Evolutionary conservation across 75 land plant species (phyloP).

Genomic region (Gnetum montanum): DNA sequence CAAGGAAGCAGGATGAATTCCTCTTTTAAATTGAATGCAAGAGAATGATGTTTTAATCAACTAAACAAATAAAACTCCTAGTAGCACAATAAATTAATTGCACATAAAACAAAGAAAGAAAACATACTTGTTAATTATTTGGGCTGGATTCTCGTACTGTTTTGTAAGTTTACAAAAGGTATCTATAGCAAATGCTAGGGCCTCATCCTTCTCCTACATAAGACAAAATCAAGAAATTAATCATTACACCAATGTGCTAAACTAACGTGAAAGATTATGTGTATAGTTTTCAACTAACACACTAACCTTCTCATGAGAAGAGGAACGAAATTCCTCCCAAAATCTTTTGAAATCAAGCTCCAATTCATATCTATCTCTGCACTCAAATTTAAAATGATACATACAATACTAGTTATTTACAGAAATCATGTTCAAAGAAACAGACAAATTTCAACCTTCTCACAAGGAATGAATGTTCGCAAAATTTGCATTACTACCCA

Average conservation of each 20-base stretch:
- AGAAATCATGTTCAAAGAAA: neutral
- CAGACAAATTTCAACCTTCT: too few species aligned
- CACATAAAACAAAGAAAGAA: too few species aligned
- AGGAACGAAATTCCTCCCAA: constrained; percentile 97
- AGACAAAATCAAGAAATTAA: constrained; percentile 2
- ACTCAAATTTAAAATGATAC: neutral
- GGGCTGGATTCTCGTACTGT: constrained; percentile 59
- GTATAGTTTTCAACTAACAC: too few species aligned
- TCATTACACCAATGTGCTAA: neutral
- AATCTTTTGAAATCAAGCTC: constrained; percentile 90
- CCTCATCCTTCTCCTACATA: constrained; percentile 92
- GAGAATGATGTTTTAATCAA: too few species aligned
- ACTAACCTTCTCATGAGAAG: constrained; percentile 79
- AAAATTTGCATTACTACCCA: too few species aligned
- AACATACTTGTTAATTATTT: constrained; percentile 67
- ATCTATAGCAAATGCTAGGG: constrained; percentile 76
- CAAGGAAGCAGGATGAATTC: too few species aligned
- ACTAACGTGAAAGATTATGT: neutral
- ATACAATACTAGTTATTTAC: neutral
- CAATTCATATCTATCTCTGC: constrained; percentile 78
- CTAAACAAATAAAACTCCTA: too few species aligned
- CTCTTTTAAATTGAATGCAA: too few species aligned
- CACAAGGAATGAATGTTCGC: too few species aligned
- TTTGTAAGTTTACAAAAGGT: constrained; percentile 84
- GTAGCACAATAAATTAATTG: too few species aligned